These are phyloP conservation scores for Micromonas commoda DNA, from an alignment of 139 green algal genomes.

Conservation along the genomic window DNA sequence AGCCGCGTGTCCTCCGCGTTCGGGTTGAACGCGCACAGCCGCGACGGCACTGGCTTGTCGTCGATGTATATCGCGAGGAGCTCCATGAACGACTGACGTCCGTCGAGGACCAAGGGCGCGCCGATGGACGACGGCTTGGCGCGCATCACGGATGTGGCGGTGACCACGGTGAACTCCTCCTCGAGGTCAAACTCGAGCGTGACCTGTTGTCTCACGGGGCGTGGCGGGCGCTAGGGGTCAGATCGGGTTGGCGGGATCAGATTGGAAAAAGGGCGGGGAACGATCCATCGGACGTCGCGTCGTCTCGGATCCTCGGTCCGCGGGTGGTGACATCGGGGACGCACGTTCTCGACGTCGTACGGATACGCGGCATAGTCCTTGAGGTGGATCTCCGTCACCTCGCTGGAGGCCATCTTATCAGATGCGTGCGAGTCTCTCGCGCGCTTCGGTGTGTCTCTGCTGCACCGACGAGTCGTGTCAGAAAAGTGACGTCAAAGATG, in stretches of 20 bases:
- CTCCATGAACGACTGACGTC: not conserved
- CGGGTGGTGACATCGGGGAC: not conserved
- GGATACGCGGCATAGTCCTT: not conserved
- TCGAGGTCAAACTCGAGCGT: not conserved
- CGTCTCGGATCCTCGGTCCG: not conserved
- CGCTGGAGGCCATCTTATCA: not conserved
- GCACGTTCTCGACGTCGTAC: constrained; percentile 1
- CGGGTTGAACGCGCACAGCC: not conserved
- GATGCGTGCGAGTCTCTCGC: not conserved
- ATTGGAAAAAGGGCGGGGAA: not conserved
- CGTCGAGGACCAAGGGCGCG: not conserved
- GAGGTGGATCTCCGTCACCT: not conserved
- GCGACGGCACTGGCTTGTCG: not conserved
- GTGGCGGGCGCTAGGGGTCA: too few relatives aligned
- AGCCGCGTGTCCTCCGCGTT: not conserved
- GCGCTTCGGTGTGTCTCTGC: too few relatives aligned
- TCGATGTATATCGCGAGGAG: not conserved
- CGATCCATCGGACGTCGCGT: not conserved
- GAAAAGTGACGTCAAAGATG: too few relatives aligned
- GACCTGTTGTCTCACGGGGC: too few relatives aligned
- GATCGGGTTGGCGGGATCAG: too few relatives aligned
- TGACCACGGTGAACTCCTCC: not conserved
- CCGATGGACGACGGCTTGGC: not conserved
- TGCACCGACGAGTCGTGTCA: too few relatives aligned
- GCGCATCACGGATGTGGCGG: not conserved